phyloP scores from a whole-genome alignment of 208 protist species.

The Borovskyia barvae region DNA sequence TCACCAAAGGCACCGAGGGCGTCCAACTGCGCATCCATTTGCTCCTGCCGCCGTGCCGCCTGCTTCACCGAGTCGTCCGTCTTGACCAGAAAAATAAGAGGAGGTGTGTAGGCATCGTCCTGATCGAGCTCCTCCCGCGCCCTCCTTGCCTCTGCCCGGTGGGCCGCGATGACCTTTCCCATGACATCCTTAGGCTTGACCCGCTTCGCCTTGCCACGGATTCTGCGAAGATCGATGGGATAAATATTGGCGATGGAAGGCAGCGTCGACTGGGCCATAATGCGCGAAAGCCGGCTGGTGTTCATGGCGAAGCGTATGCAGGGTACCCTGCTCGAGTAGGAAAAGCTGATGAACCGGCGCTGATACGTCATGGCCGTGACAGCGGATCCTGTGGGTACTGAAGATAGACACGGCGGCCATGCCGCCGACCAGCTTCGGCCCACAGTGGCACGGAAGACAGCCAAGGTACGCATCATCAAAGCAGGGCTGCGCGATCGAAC shows the following conservation, averaged over 20 bases:
- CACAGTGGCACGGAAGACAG: too few species aligned
- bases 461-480: too few species aligned
- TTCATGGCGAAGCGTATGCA: constrained; percentile 18
- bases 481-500: too few species aligned
- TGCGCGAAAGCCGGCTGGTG: constrained; percentile 14
- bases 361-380: too few species aligned
- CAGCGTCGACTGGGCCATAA: constrained; percentile 15
- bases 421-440: too few species aligned
- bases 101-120: constrained; percentile 4
- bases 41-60: constrained; percentile 20
- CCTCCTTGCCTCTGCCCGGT: constrained; percentile 16
- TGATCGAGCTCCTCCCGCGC: neutral
- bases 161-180: constrained; percentile 10
- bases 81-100: constrained; percentile 24
- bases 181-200: constrained; percentile 16
- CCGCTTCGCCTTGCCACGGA: constrained; percentile 9
- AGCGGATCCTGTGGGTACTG: too few species aligned
- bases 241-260: constrained; percentile 20
- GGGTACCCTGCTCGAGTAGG: constrained; percentile 8
- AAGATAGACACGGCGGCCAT: too few species aligned
- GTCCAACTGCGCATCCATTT: constrained; percentile 16
- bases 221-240: constrained; percentile 24
- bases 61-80: constrained; percentile 22
- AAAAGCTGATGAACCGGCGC: constrained; percentile 6
- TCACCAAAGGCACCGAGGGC: constrained; percentile 11